phyloP scores from a whole-genome alignment of 1,284 basidiomycete species.

The Lentinula novae-zelandiae region DNA sequence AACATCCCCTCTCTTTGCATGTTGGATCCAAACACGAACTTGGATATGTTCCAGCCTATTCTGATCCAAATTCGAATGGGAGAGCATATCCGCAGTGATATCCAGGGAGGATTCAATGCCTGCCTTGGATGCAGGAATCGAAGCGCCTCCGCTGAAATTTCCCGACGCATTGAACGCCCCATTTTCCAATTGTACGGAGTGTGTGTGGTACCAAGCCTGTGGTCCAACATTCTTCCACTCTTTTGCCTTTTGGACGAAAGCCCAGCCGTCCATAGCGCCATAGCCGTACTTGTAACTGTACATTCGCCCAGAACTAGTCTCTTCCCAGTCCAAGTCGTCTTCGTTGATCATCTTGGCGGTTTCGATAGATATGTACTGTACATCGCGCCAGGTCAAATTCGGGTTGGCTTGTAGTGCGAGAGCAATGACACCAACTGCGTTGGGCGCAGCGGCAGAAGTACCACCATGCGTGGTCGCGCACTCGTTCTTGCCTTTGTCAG shows the following conservation, averaged over 20 bases:
- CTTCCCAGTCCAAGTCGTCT: constrained; percentile 94
- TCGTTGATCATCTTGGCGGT: constrained; percentile 81
- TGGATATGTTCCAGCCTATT: constrained; percentile 86
- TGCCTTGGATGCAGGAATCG: constrained; percentile 42
- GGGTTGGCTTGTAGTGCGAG: constrained; percentile 85
- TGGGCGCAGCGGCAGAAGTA: constrained; percentile 96
- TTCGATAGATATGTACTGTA: constrained; percentile 87
- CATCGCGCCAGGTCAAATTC: constrained; percentile 95
- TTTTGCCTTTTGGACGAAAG: constrained; percentile 80
- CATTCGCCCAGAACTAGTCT: constrained; percentile 70
- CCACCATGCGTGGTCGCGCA: constrained; percentile 90
- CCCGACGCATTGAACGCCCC: constrained; percentile 58
- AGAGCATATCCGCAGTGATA: constrained; percentile 71
- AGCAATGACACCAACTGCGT: constrained; percentile 89
- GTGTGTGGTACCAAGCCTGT: constrained; percentile 85
- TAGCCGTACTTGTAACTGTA: constrained; percentile 99
- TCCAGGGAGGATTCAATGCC: constrained; percentile 64
- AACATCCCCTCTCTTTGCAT: constrained; percentile 85
- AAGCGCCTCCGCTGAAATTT: constrained; percentile 62
- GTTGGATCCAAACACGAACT: constrained; percentile 89
- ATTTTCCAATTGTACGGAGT: constrained; percentile 55
- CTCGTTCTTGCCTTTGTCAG: constrained; percentile 84
- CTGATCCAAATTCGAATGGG: constrained; percentile 74
- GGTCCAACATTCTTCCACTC: constrained; percentile 90
- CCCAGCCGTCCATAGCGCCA: constrained; percentile 84